phyloP scores from a whole-genome alignment of 129 eudicot species.

The Dittrichia graveolens region DNA sequence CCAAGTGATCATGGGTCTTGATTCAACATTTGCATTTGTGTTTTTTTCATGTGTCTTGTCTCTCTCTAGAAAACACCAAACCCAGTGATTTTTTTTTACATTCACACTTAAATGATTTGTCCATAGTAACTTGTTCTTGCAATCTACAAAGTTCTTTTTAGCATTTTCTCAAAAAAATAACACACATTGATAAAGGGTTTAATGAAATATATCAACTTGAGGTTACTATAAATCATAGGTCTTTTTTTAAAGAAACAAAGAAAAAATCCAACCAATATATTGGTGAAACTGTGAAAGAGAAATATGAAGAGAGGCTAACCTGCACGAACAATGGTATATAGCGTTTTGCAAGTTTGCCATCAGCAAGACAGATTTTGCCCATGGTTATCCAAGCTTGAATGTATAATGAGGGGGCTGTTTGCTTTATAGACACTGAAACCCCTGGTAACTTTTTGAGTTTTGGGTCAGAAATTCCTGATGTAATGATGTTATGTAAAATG shows the following conservation, averaged over 20 bases:
- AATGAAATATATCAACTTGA: not conserved
- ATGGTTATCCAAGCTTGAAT: constrained; percentile 89
- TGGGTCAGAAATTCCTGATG: constrained; percentile 63
- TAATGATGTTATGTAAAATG: constrained; percentile 68
- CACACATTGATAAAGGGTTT: not conserved
- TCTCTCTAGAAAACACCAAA: not conserved
- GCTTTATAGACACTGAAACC: constrained; percentile 49
- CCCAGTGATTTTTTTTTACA: not conserved
- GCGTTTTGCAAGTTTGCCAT: constrained; percentile 93
- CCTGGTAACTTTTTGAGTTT: constrained; percentile 50
- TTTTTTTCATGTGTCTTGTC: not conserved
- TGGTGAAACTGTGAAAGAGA: not conserved
- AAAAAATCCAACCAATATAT: not conserved
- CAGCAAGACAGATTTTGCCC: constrained; percentile 98
- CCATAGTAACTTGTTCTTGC: not conserved
- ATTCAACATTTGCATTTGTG: not conserved
- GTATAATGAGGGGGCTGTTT: constrained; percentile 74
- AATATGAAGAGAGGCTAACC: constrained; percentile 46
- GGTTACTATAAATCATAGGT: not conserved
- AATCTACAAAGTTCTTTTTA: not conserved
- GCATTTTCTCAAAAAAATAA: not conserved
- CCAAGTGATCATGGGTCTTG: not conserved
- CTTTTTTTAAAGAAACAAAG: not conserved
- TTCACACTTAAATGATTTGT: not conserved
- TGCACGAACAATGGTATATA: constrained; percentile 92